These are phyloP conservation scores for Sphagnum contortum DNA, from an alignment of 225 moss, liverwort and hornwort genomes.

Conservation along the genomic window DNA sequence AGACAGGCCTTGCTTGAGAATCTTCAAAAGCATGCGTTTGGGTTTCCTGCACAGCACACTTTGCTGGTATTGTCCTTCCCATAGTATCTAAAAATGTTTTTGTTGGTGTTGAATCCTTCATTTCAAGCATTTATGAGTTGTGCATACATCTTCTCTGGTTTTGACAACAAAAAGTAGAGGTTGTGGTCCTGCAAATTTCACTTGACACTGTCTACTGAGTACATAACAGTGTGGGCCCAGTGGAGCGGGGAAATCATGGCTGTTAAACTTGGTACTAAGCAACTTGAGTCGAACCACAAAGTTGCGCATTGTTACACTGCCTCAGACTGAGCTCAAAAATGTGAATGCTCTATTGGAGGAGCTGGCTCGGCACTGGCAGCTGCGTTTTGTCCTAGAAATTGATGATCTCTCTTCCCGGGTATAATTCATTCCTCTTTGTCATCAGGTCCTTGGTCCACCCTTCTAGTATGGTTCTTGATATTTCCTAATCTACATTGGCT, in stretches of 20 bases:
- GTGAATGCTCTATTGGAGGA: conserved; percentile 29
- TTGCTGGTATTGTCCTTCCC: conserved; percentile 14
- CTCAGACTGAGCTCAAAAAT: conserved; percentile 26
- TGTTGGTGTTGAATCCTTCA: background rate
- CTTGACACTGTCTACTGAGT: background rate
- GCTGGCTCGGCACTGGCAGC: conserved; percentile 37
- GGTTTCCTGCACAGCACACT: conserved; percentile 26
- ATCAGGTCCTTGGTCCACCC: background rate
- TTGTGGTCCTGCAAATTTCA: too few relatives aligned
- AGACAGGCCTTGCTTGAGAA: conserved; percentile 19
- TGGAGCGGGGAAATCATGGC: conserved; percentile 32
- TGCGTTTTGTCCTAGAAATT: conserved; percentile 31
- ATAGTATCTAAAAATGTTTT: background rate
- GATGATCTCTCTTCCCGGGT: conserved; percentile 34
- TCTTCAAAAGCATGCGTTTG: conserved; percentile 27
- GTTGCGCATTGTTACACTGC: conserved; percentile 24
- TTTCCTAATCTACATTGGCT: too few relatives aligned
- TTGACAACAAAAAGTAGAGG: background rate
- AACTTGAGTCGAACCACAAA: conserved; percentile 19
- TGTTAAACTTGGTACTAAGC: conserved; percentile 23
- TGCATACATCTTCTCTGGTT: background rate
- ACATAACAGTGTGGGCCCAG: conserved; percentile 22
- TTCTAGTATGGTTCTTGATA: too few relatives aligned
- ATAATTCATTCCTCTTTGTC: background rate
- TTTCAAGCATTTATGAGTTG: background rate